phyloP scores from a whole-genome alignment of 1,139 yeast genomes.

The Protomyces gravidus region DNA sequence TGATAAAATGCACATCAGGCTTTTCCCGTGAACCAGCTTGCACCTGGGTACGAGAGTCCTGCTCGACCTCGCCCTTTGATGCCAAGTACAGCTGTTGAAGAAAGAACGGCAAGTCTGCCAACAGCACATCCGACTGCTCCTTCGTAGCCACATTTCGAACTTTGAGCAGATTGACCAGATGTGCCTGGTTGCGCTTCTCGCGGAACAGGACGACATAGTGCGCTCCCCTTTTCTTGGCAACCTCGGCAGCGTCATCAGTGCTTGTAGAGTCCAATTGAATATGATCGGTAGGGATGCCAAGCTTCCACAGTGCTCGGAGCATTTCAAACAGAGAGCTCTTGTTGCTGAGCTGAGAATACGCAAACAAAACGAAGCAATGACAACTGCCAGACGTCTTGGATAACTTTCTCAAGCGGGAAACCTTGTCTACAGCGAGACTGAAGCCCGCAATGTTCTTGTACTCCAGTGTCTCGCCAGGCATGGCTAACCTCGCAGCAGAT shows the following conservation, averaged over 20 bases:
- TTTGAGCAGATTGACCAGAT: neutral
- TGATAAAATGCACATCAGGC: slow-evolving; percentile 40
- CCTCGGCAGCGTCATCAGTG: neutral
- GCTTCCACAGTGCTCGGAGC: neutral
- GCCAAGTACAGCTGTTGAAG: neutral
- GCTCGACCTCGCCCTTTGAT: neutral
- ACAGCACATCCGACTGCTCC: neutral
- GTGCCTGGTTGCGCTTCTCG: neutral
- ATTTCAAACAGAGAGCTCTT: neutral
- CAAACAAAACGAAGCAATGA: neutral
- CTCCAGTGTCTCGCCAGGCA: slow-evolving; percentile 47
- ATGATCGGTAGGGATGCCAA: neutral
- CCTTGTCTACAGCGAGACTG: slow-evolving; percentile 12
- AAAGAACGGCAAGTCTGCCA: neutral
- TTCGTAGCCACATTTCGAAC: neutral
- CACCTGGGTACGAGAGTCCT: neutral
- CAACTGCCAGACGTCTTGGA: neutral
- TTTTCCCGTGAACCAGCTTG: slow-evolving; percentile 8
- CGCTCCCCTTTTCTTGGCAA: neutral
- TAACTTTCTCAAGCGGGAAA: neutral
- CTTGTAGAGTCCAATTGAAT: neutral
- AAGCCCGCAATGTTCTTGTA: slow-evolving; percentile 51
- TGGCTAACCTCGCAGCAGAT: slow-evolving; percentile 69
- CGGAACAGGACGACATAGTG: neutral
- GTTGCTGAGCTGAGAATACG: neutral